These are phyloP conservation scores for Yamadazyma blattariae DNA, from an alignment of 1,139 yeast species.

Conservation along the genomic window DNA sequence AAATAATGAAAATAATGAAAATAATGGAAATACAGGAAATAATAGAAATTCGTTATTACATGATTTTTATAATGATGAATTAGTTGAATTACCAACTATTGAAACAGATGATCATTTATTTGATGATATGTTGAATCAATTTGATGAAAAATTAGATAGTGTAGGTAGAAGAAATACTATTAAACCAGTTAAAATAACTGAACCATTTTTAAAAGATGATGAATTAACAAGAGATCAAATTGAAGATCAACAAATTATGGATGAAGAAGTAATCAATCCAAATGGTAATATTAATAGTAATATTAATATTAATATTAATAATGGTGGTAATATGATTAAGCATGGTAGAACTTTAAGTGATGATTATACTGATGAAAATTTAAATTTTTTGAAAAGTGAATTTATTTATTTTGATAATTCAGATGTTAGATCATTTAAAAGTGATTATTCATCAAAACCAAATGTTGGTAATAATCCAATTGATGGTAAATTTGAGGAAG, in stretches of 20 bases:
- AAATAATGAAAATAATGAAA: not conserved
- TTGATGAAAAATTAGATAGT: constrained; percentile 24
- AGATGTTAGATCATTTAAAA: constrained; percentile 14
- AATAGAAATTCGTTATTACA: too few relatives aligned
- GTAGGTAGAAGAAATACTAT: constrained; percentile 17
- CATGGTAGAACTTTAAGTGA: constrained; percentile 17
- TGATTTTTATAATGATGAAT: not conserved
- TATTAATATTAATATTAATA: not conserved
- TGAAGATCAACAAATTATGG: constrained; percentile 38
- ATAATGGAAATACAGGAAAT: not conserved
- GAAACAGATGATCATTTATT: constrained; percentile 32
- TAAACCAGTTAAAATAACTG: constrained; percentile 17
- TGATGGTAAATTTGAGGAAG: not conserved
- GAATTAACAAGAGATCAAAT: constrained; percentile 44
- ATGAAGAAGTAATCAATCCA: constrained; percentile 20
- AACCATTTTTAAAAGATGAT: constrained; percentile 42
- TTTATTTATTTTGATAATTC: constrained; percentile 24
- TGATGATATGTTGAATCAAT: constrained; percentile 31
- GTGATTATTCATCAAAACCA: constrained; percentile 3
- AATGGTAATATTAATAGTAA: not conserved
- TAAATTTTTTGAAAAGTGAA: constrained; percentile 30
- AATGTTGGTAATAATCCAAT: not conserved
- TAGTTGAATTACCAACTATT: constrained; percentile 23
- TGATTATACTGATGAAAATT: constrained; percentile 34
- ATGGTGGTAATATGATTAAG: not conserved